Evolutionary conservation across 2,329 filamentous ascomycete genomes (phyloP).

Genomic region (Fusarium annulatum): DNA sequence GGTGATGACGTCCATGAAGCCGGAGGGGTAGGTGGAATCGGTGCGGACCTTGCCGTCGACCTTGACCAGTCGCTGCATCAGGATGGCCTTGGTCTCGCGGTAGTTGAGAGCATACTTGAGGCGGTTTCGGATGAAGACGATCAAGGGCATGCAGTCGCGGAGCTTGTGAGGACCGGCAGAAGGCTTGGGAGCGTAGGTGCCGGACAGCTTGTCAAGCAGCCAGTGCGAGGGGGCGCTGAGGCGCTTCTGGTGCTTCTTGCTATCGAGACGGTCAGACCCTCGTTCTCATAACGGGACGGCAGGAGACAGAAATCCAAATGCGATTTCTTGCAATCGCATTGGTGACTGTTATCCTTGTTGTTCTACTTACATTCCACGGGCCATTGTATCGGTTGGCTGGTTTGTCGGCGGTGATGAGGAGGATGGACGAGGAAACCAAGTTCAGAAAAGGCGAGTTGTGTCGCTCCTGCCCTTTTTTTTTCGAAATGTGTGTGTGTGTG

Average conservation of each 20-base stretch:
- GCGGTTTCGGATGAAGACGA: constrained; percentile 96
- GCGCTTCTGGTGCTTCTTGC: constrained; percentile 99
- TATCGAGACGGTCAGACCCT: constrained; percentile 57
- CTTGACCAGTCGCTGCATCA: constrained; percentile 99
- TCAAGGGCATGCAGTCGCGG: constrained; percentile 97
- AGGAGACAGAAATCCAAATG: constrained; percentile 9
- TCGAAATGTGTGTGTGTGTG: too few species aligned
- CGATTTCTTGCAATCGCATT: background rate
- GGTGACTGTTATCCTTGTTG: constrained; percentile 14
- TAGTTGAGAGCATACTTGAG: constrained; percentile 99
- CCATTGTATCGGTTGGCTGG: constrained; percentile 65
- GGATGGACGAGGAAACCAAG: constrained; percentile 44
- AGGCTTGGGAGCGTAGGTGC: constrained; percentile 78
- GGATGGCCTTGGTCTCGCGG: constrained; percentile 96
- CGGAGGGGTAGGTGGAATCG: constrained; percentile 95
- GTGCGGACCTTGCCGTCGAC: constrained; percentile 99
- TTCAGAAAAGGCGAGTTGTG: constrained; percentile 39
- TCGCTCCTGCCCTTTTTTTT: too few species aligned
- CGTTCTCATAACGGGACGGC: constrained; percentile 1
- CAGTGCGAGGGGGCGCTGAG: constrained; percentile 99
- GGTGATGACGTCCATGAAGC: constrained; percentile 99
- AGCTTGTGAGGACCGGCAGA: constrained; percentile 97
- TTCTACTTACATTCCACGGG: constrained; percentile 69
- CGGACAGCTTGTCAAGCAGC: constrained; percentile 99
- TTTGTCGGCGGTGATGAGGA: constrained; percentile 53